Evolutionary conservation across 345 rosid species (phyloP).

Genomic region (Turritis glabra): DNA sequence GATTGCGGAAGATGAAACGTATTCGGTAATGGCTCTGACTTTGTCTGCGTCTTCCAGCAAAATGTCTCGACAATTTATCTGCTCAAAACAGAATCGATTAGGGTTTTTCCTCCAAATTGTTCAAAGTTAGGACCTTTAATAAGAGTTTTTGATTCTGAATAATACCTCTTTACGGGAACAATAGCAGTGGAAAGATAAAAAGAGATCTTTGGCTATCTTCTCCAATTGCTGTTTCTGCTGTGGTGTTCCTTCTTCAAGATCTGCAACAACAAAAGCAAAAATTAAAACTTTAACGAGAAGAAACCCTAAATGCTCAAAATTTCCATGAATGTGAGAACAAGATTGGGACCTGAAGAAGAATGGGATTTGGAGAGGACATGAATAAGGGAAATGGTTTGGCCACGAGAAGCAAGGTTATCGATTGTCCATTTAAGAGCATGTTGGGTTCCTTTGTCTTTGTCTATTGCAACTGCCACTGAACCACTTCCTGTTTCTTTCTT

Average conservation of each 20-base stretch:
- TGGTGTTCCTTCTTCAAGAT: constrained; percentile 32
- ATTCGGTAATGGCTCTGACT: constrained; percentile 69
- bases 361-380: constrained; percentile 56
- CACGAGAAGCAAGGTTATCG: constrained; percentile 67
- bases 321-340: neutral
- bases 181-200: constrained; percentile 77
- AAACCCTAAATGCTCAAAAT: neutral
- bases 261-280: neutral
- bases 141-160: constrained; percentile 12
- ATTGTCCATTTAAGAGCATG: constrained; percentile 79
- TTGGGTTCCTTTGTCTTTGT: constrained; percentile 84
- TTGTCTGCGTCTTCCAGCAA: constrained; percentile 65
- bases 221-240: constrained; percentile 45
- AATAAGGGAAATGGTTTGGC: constrained; percentile 71
- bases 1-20: constrained; percentile 59
- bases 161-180: constrained; percentile 83
- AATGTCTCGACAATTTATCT: constrained; percentile 65
- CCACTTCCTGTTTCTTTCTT: constrained; percentile 55
- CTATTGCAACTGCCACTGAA: constrained; percentile 76
- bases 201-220: constrained; percentile 65
- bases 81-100: neutral
- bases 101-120: neutral
- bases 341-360: constrained; percentile 24
- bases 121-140: neutral
- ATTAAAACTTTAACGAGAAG: neutral